Evolutionary conservation across 1,284 basidiomycete species (phyloP), one percentile per base, ranked within the genome.

Genomic region (Mycosarcoma mackinlayi): DNA sequence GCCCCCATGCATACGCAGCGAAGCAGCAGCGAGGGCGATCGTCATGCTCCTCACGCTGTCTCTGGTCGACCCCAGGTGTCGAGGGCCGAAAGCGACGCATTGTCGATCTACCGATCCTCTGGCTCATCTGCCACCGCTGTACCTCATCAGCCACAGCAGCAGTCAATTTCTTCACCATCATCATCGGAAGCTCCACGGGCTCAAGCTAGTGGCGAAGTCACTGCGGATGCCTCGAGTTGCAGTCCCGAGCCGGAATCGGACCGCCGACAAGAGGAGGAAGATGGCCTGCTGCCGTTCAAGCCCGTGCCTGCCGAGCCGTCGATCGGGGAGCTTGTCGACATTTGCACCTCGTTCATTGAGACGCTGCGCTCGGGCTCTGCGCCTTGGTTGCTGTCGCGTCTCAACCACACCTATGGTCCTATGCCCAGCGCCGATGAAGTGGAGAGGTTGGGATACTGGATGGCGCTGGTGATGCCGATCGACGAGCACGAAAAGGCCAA

Each of bases 401-500:
- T 96, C 45, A 89, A 91, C 80, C 88, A 74, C 57, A 72, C 75
- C 11, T 79, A 78, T 35, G 77, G 77, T 3, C 73, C 75, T 6
- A 75, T 79, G 72, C 75, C 77, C 4, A 48, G 51, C 23, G 63
- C 69, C 2, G 52, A 68, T 30, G 74, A 79, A 45, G 74, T 79
- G 16, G 76, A 71, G 24, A 55, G 69, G 24, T 65, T 79, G 16
- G 69, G 73, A 11, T 79, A 75, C 55, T 97, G 92, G 91, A 92
- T 96, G 85, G 92, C 92, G 52, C 77, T 89, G 85, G 86, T 95
- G 19, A 89, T 97, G 64, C 94, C 94, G n/a, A 93, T 97, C 76
- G 92, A 95, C 80, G 93, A 96, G 73, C 88, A 90, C 76, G 93
- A 96, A 85, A 95, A 95, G 84, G 91, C 92, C 18, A 91, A 92